phyloP scores from a whole-genome alignment of 805 yeast genomes.

The Yarrowia hollandica region DNA sequence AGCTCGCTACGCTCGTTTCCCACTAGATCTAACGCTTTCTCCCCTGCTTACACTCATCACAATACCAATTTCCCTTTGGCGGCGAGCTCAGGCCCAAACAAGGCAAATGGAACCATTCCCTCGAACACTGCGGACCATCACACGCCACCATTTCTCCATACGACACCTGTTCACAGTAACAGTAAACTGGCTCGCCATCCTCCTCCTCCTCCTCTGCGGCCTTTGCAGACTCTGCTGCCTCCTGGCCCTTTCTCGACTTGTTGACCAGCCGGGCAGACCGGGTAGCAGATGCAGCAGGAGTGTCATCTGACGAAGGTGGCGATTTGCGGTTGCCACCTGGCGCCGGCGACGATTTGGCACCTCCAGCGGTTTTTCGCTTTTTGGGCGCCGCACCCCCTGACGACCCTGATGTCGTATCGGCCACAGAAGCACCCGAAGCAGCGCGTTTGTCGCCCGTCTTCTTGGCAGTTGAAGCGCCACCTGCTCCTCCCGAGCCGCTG shows the following conservation, averaged over 20 bases:
- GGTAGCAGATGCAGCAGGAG: slow-evolving; percentile 16
- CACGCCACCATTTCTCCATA: slow-evolving; percentile 99
- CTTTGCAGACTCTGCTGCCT: slow-evolving; percentile 8
- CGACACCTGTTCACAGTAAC: slow-evolving; percentile 95
- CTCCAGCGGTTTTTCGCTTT: slow-evolving; percentile 1
- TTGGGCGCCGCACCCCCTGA: not conserved
- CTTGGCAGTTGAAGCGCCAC: not conserved
- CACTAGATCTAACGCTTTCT: slow-evolving; percentile 10
- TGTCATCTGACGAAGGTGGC: slow-evolving; percentile 19
- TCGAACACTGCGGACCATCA: slow-evolving; percentile 87
- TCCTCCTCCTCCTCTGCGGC: slow-evolving; percentile 36
- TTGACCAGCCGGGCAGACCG: slow-evolving; percentile 1
- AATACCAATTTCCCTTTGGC: slow-evolving; percentile 85
- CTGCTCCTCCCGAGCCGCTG: not conserved
- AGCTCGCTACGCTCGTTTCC: not conserved
- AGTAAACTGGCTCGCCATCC: slow-evolving; percentile 76
- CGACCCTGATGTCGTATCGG: not conserved
- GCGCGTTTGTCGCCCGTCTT: slow-evolving; percentile 7
- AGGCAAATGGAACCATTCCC: slow-evolving; percentile 95
- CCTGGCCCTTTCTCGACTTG: slow-evolving; percentile 27
- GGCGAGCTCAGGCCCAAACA: slow-evolving; percentile 84
- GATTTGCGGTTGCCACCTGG: slow-evolving; percentile 14
- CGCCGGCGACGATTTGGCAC: slow-evolving; percentile 8
- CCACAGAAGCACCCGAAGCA: not conserved
- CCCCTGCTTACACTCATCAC: slow-evolving; percentile 57